Evolutionary conservation across 805 yeast species (phyloP), one percentile per base, ranked within the genome.

Genomic region (Saccharomycopsis selenospora): DNA sequence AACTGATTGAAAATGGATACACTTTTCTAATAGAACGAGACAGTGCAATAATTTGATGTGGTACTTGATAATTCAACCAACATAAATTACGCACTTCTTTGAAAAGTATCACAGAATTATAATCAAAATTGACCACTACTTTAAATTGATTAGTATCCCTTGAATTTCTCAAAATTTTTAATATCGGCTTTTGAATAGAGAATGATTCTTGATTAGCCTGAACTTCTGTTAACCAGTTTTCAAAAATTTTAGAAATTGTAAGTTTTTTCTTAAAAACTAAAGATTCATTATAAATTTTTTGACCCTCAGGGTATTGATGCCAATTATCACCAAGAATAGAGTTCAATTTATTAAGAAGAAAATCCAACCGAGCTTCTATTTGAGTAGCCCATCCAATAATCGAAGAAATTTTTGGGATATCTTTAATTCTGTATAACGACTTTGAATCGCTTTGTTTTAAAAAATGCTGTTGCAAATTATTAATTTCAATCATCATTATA

Each of bases 251-350:
- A 24, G 70, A 62, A 0, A 77, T 59, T 43, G 81, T 68, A 8
- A 80, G 61, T 43, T 71, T 75, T 22, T 67, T 62, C n/a, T 68
- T 57, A 43, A 85, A 67, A 0, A 66, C 61, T 2, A 60, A 55
- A 22, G 77, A 69, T 51, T 78, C 85, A 1, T 67, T 61, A 8
- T 73, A 66, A 1, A 91, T 73, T 52, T 73, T 76, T 46, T 71
- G 73, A 0, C 96, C 96, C 46, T 81, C 88, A 2, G 81, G 74
- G 50, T 76, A 78, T 7, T 69, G 64, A 18, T 61, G 65, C 90
- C 90, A 83, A 5, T 78, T 77, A 14, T 68, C 58, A 0, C 89
- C 85, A 5, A 83, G 63, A 3, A 82, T 69, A 10, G 69, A 61
- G 40, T 75, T 77, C 5, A 82, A 62, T 26, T 77, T 67, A 3